A percentile compares a stretch with the other conserved stretches of the same genome.
phyloP scores from a whole-genome alignment of 2,329 filamentous ascomycete genomes.

The Penicillium palitans region DNA sequence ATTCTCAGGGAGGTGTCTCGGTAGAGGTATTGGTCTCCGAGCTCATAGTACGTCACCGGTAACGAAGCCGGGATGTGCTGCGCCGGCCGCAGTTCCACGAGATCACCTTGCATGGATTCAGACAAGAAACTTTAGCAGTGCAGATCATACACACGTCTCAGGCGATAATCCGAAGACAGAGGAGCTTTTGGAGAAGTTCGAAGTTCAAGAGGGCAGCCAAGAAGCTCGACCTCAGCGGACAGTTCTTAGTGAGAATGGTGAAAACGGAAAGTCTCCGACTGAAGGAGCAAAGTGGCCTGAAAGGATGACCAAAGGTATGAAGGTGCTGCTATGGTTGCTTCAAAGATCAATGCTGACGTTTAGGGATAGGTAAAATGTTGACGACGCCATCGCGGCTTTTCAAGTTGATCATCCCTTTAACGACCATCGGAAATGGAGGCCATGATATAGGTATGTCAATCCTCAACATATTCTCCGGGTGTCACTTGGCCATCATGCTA shows the following conservation, averaged over 20 bases:
- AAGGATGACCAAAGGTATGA: conserved; percentile 62
- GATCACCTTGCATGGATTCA: conserved; percentile 8
- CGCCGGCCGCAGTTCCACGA: not conserved
- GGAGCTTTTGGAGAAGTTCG: conserved; percentile 38
- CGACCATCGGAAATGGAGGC: conserved; percentile 58
- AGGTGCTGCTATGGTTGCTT: not conserved
- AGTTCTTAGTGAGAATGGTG: conserved; percentile 30
- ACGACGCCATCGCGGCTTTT: conserved; percentile 78
- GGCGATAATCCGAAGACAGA: conserved; percentile 36
- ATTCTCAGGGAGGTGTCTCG: not conserved
- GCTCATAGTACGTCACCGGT: not conserved
- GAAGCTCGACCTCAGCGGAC: conserved; percentile 28
- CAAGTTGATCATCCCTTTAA: conserved; percentile 76
- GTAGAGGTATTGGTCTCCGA: not conserved
- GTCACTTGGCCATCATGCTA: not conserved
- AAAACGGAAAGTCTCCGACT: conserved; percentile 13
- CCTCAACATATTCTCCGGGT: not conserved
- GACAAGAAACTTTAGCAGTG: conserved; percentile 16
- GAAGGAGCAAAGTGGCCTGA: conserved; percentile 30
- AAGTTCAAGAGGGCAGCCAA: conserved; percentile 36
- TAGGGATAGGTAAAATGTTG: conserved; percentile 65
- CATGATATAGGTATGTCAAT: conserved; percentile 54
- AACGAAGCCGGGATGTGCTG: not conserved
- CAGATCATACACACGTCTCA: conserved; percentile 19
- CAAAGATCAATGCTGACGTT: conserved; percentile 5